These are phyloP conservation scores for Leishmania mexicana DNA, from an alignment of 208 protist genomes.

Conservation along the genomic window DNA sequence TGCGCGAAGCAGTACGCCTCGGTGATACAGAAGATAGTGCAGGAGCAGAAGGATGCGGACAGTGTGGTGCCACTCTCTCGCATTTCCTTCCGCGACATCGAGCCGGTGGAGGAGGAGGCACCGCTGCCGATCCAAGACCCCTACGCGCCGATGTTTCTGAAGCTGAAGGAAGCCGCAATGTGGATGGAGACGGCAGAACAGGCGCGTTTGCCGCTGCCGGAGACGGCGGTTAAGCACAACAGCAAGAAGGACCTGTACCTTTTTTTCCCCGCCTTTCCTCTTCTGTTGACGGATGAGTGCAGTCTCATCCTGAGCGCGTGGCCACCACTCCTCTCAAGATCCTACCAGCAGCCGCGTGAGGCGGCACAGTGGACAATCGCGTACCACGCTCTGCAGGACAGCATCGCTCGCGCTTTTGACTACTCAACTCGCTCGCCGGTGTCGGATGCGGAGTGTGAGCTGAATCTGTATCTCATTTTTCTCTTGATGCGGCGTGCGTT, in stretches of 20 bases:
- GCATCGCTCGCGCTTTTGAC: slow-evolving; percentile 14
- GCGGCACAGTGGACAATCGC: slow-evolving; percentile 1
- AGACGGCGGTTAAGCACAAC: slow-evolving; percentile 6
- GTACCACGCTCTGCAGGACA: slow-evolving; percentile 16
- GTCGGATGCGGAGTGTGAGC: slow-evolving; percentile 22
- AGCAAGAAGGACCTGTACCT: slow-evolving; percentile 16
- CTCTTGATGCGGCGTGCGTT: slow-evolving; percentile 19
- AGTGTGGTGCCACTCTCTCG: slow-evolving; percentile 24
- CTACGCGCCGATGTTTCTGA: slow-evolving; percentile 30
- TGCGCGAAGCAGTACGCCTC: slow-evolving; percentile 35
- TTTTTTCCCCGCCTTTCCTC: slow-evolving; percentile 26
- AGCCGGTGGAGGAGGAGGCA: slow-evolving; percentile 12
- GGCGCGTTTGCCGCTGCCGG: background rate
- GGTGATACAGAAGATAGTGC: slow-evolving; percentile 15
- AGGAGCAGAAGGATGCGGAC: slow-evolving; percentile 17
- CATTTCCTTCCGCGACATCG: slow-evolving; percentile 20
- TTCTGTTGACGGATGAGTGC: slow-evolving; percentile 15
- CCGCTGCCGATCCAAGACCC: slow-evolving; percentile 31
- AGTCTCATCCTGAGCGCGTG: slow-evolving; percentile 20
- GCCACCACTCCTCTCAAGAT: slow-evolving; percentile 13
- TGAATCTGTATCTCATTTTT: slow-evolving; percentile 30
- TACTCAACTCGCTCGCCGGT: slow-evolving; percentile 25
- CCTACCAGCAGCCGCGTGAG: background rate
- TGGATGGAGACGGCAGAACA: slow-evolving; percentile 18
- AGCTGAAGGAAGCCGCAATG: slow-evolving; percentile 20